Evolutionary conservation across 1,139 yeast species (phyloP).

Genomic region (Magnusiomyces tetraspermus): DNA sequence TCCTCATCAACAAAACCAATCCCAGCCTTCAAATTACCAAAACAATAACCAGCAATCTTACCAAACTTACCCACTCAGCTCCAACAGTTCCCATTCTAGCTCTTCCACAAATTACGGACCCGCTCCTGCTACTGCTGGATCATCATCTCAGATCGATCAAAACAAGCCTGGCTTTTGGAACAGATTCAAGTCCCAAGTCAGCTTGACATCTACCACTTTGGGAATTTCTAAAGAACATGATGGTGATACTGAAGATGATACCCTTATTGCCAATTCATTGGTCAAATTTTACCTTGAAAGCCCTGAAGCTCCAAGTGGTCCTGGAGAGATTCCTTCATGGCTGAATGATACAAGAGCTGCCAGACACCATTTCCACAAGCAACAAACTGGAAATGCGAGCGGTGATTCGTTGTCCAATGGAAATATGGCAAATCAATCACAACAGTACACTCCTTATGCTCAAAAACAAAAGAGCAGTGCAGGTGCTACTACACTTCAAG

Average conservation of each 20-base stretch:
- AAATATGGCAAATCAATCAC: too few species aligned
- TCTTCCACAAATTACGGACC: background rate
- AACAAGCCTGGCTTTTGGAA: background rate
- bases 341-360: background rate
- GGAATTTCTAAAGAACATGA: background rate
- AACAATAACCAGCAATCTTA: background rate
- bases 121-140: background rate
- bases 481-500: background rate
- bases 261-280: background rate
- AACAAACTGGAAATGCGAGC: background rate
- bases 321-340: constrained; percentile 1
- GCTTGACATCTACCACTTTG: background rate
- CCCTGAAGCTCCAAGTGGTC: background rate
- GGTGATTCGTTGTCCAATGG: background rate
- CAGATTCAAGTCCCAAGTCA: constrained; percentile 1
- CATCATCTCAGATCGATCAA: background rate
- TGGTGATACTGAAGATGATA: constrained; percentile 4
- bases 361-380: background rate
- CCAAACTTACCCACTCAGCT: background rate
- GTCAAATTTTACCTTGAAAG: background rate
- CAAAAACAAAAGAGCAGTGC: constrained; percentile 2
- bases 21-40: background rate
- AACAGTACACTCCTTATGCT: constrained; percentile 2
- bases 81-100: background rate
- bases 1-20: background rate